Evolutionary conservation across 2,329 filamentous ascomycete species (phyloP).

Genomic region (Pseudocercospora cruenta): DNA sequence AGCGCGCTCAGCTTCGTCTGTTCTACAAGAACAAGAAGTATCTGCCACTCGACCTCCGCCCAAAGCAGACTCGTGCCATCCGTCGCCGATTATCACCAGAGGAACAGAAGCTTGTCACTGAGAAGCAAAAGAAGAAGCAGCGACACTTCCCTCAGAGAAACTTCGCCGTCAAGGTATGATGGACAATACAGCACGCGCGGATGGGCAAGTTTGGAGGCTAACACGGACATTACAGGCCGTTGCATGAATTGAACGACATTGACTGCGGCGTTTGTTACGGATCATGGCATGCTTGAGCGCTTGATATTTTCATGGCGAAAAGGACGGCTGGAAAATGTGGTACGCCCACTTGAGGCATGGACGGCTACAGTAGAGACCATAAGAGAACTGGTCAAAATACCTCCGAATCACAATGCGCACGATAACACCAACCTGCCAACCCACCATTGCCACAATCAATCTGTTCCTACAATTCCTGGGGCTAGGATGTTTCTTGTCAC

Average conservation of each 20-base stretch:
- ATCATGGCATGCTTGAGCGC: constrained; percentile 28
- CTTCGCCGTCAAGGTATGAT: constrained; percentile 91
- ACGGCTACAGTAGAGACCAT: constrained; percentile 25
- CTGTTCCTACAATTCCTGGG: background rate
- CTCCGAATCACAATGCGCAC: constrained; percentile 21
- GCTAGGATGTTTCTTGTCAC: background rate
- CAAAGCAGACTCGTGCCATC: constrained; percentile 98
- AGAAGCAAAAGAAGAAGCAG: constrained; percentile 96
- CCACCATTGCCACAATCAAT: background rate
- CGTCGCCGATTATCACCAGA: constrained; percentile 91
- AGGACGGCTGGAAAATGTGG: constrained; percentile 26
- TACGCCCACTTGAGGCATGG: constrained; percentile 21
- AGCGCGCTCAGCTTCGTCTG: constrained; percentile 93
- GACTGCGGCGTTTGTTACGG: constrained; percentile 23
- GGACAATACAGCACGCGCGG: background rate
- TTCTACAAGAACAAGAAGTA: constrained; percentile 99
- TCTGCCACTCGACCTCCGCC: constrained; percentile 94
- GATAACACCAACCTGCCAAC: background rate
- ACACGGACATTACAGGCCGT: constrained; percentile 19
- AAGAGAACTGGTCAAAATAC: constrained; percentile 12
- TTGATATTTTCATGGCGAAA: constrained; percentile 28
- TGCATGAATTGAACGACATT: constrained; percentile 19
- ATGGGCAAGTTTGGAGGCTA: constrained; percentile 6
- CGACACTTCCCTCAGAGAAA: constrained; percentile 98
- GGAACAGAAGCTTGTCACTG: constrained; percentile 80